Evolutionary conservation across 2,329 filamentous ascomycete species (phyloP), one percentile per base, ranked within the genome.

Genomic region (Dactylella cylindrospora): DNA sequence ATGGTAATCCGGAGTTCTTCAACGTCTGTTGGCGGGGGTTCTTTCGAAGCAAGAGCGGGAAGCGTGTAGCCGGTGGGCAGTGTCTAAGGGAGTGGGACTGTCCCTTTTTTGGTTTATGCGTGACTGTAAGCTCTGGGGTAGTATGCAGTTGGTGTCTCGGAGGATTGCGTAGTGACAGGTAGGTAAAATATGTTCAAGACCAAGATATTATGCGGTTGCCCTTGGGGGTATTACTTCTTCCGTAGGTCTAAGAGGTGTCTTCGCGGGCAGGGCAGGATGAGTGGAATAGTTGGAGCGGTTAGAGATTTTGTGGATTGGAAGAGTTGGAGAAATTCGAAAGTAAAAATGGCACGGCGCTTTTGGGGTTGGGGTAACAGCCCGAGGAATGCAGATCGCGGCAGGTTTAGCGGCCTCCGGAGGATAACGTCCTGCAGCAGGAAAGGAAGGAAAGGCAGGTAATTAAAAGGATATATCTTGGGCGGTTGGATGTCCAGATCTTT

Each of bases 391-490:
- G 57, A 54, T 62, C 49, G 43, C 43, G 44, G 57, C 13, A 43
- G 45, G 31, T 53, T 54, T 54, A 28, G 57, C 35, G 49, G 57
- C 33, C 49, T 44, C 57, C 57, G 57, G 57, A 62, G 57, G 57
- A 54, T 62, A 62, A 62, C 47, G 57, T 62, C 57, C 57, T 49
- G 57, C 49, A 46, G 50, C n/a, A n/a, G n/a, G n/a, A n/a, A n/a
- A n/a, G n/a, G n/a, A n/a, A n/a, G n/a, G n/a, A n/a, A n/a, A n/a
- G n/a, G n/a, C n/a, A n/a, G n/a, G n/a, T n/a, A n/a, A n/a, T n/a
- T n/a, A n/a, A n/a, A n/a, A n/a, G n/a, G n/a, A n/a, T n/a, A n/a
- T n/a, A n/a, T 46, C 36, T 43, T 49, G 49, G 57, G 47, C 41
- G 44, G 47, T 38, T 40, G 25, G 57, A 29, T 25, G 49, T 36